phyloP scores from a whole-genome alignment of 306 rosid genomes.

The Mucuna pruriens region DNA sequence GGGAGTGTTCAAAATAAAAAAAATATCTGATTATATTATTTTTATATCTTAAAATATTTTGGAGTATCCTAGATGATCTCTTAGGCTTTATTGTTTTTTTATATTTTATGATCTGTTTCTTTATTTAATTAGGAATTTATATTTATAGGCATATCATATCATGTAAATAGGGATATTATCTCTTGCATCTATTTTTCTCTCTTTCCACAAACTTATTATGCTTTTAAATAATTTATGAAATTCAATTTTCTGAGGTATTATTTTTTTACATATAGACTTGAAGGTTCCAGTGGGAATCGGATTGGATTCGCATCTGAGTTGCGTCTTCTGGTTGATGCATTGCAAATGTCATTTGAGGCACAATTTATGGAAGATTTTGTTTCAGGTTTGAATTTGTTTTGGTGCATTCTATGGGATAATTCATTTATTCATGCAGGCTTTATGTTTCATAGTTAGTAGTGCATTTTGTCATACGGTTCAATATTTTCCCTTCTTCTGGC shows the following conservation, averaged over 20 bases:
- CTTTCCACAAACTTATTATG: no score
- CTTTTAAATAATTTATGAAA: constrained; percentile 6
- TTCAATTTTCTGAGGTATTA: not conserved
- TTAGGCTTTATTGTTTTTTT: no score
- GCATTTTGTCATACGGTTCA: constrained; percentile 23
- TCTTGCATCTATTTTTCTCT: no score
- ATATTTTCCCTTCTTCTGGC: constrained; percentile 36
- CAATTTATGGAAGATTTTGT: constrained; percentile 94
- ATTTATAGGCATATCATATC: no score
- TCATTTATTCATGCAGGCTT: constrained; percentile 34
- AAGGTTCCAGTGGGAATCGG: constrained; percentile 63
- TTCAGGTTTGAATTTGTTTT: constrained; percentile 69
- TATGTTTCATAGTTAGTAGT: constrained; percentile 40
- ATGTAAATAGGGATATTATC: no score
- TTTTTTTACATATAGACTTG: constrained; percentile 56
- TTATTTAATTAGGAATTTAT: no score
- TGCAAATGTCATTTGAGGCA: constrained; percentile 85
- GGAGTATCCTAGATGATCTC: no score
- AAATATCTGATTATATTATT: no score
- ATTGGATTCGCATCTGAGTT: constrained; percentile 90
- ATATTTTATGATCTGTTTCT: no score
- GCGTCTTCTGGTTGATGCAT: constrained; percentile 70
- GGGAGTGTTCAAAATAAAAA: no score
- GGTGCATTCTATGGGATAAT: constrained; percentile 17
- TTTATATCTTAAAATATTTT: no score